Conservation (phyloP, 2,329 filamentous ascomycete genomes). For the Scortechinia acanthostroma region DNA sequence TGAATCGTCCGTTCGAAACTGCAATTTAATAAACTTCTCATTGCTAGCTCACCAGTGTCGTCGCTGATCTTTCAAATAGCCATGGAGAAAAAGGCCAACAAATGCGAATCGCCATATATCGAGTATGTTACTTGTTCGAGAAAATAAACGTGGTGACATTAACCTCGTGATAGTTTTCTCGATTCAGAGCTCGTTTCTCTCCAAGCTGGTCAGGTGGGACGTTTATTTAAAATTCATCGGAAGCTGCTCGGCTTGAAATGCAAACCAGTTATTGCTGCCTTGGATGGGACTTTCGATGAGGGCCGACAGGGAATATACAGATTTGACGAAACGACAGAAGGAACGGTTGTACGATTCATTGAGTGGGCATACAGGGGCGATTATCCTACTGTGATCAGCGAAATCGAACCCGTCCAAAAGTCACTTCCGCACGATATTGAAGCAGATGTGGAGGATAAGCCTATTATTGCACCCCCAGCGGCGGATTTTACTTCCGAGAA, state of each 20-base stretch:
- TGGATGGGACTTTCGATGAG: background rate
- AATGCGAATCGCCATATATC: too few relatives aligned
- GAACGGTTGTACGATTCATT: background rate
- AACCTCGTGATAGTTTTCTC: background rate
- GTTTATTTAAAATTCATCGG: background rate
- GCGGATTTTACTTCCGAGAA: background rate
- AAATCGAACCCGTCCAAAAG: background rate
- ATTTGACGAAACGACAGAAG: background rate
- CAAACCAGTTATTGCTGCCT: background rate
- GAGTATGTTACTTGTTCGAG: too few relatives aligned
- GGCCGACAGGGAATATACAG: background rate
- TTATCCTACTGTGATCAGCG: background rate
- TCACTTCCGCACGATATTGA: background rate
- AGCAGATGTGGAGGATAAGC: background rate
- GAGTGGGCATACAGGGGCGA: background rate
- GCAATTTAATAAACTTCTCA: too few relatives aligned
- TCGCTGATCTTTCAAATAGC: too few relatives aligned
- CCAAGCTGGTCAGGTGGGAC: background rate
- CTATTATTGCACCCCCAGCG: background rate
- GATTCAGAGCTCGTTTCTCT: background rate
- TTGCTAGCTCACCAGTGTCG: too few relatives aligned
- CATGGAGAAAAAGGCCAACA: too few relatives aligned
- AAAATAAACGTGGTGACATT: too few relatives aligned
- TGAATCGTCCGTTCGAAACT: too few relatives aligned
- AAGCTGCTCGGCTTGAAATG: background rate